phyloP scores from a whole-genome alignment of 345 rosid species.

The Populus davidiana region DNA sequence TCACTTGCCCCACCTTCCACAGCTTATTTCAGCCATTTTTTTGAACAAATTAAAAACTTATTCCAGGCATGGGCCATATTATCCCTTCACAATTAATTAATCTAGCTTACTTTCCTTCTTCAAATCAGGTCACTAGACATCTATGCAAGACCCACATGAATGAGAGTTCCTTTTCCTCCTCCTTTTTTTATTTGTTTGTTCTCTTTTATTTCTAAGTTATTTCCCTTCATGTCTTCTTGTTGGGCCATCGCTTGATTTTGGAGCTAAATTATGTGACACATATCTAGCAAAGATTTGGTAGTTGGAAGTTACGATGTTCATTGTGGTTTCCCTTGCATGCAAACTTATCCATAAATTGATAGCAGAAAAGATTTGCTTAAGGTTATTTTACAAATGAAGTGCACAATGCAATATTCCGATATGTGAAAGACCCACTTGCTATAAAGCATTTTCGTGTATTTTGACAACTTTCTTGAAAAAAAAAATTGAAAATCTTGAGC shows the following conservation, averaged over 20 bases:
- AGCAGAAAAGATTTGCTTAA: background rate
- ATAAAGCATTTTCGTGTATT: too few species aligned
- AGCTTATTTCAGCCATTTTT: background rate
- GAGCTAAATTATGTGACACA: slow-evolving; percentile 10
- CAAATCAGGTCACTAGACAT: slow-evolving; percentile 6
- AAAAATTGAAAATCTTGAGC: too few species aligned
- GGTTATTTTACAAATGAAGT: background rate
- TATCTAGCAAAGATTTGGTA: slow-evolving; percentile 16
- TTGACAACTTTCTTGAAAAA: too few species aligned
- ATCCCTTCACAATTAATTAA: slow-evolving; percentile 6
- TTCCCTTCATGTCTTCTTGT: slow-evolving; percentile 17
- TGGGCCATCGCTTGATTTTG: slow-evolving; percentile 16
- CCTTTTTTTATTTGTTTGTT: slow-evolving; percentile 18
- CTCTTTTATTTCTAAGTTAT: slow-evolving; percentile 2
- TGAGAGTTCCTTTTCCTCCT: slow-evolving; percentile 13
- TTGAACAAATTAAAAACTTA: background rate
- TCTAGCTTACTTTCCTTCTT: slow-evolving; percentile 17
- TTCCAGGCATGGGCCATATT: slow-evolving; percentile 5
- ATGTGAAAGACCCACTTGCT: background rate
- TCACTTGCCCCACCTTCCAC: slow-evolving; percentile 33
- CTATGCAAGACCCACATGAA: slow-evolving; percentile 5
- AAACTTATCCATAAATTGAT: slow-evolving; percentile 13
- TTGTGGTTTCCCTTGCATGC: background rate
- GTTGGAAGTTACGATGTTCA: slow-evolving; percentile 1
- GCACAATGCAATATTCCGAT: background rate